Evolutionary conservation across 352 stramenopile genomes (phyloP).

Genomic region (Elongisporangium anandrum): DNA sequence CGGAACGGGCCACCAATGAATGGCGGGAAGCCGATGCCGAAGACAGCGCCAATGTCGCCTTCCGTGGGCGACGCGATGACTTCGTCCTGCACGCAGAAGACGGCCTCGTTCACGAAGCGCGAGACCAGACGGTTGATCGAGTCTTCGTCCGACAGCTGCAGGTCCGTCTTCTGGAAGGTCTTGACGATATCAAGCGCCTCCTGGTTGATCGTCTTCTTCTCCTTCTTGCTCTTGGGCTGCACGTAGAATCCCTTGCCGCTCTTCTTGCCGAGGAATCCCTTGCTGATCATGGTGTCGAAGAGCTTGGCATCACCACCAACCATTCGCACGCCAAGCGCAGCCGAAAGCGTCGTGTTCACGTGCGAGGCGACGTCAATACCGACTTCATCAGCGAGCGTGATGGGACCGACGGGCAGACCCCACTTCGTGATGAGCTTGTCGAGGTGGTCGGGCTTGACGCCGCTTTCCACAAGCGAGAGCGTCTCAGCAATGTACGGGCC

Average conservation of each 20-base stretch:
- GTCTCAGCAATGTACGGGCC: constrained; percentile 93
- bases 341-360: constrained; percentile 91
- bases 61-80: constrained; percentile 96
- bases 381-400: constrained; percentile 96
- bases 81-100: constrained; percentile 96
- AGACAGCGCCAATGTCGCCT: constrained; percentile 98
- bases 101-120: constrained; percentile 97
- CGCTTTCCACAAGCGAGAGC: constrained; percentile 89
- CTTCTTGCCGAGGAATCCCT: constrained; percentile 96
- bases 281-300: constrained; percentile 95
- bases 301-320: constrained; percentile 85
- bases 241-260: constrained; percentile 97
- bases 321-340: constrained; percentile 96
- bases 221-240: constrained; percentile 91
- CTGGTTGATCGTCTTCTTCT: constrained; percentile 89
- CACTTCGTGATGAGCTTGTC: constrained; percentile 96
- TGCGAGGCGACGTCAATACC: constrained; percentile 96
- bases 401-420: constrained; percentile 96
- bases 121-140: constrained; percentile 93
- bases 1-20: constrained; percentile 97
- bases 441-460: constrained; percentile 91
- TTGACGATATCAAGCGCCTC: constrained; percentile 81
- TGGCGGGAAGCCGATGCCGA: constrained; percentile 97
- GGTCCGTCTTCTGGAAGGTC: constrained; percentile 71
- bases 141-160: constrained; percentile 80